Evolutionary conservation across 2,329 filamentous ascomycete genomes (phyloP).

Genomic region (Pseudogymnoascus sp.): DNA sequence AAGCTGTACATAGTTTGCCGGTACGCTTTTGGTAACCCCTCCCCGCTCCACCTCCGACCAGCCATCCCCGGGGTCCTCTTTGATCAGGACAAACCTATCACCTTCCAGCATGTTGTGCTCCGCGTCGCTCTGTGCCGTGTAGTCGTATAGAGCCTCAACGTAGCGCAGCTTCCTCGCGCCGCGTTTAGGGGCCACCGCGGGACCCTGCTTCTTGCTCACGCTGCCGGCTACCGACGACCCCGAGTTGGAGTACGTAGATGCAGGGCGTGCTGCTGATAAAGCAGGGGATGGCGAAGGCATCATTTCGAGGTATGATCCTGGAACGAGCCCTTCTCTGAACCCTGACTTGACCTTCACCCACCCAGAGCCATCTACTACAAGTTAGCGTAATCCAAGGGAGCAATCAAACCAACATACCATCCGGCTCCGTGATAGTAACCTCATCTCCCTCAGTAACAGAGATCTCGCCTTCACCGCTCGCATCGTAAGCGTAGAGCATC

Average conservation of each 20-base stretch:
- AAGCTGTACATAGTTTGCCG: slow-evolving; percentile 80
- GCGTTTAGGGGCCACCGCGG: slow-evolving; percentile 75
- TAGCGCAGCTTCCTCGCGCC: slow-evolving; percentile 92
- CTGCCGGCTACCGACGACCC: slow-evolving; percentile 56
- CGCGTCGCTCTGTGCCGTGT: slow-evolving; percentile 72
- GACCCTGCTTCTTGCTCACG: slow-evolving; percentile 30
- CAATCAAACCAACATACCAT: slow-evolving; percentile 57
- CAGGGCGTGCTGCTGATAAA: slow-evolving; percentile 44
- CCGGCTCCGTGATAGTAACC: slow-evolving; percentile 70
- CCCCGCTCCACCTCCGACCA: slow-evolving; percentile 97
- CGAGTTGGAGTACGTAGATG: slow-evolving; percentile 71
- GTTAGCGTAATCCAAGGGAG: slow-evolving; percentile 22
- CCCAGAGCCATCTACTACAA: slow-evolving; percentile 66
- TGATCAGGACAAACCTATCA: slow-evolving; percentile 83
- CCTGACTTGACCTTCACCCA: slow-evolving; percentile 80
- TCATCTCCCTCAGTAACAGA: slow-evolving; percentile 71
- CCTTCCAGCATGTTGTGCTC: slow-evolving; percentile 90
- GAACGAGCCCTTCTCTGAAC: slow-evolving; percentile 74
- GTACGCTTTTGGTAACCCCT: slow-evolving; percentile 78
- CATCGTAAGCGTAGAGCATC: slow-evolving; percentile 85
- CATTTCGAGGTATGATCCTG: slow-evolving; percentile 74
- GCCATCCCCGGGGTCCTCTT: slow-evolving; percentile 81
- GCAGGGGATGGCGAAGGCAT: slow-evolving; percentile 37
- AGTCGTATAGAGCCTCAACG: slow-evolving; percentile 88
- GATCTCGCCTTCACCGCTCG: slow-evolving; percentile 71